Evolutionary conservation across 2,329 filamentous ascomycete species (phyloP), one percentile per base, ranked within the genome.

Genomic region (Alternaria atra): DNA sequence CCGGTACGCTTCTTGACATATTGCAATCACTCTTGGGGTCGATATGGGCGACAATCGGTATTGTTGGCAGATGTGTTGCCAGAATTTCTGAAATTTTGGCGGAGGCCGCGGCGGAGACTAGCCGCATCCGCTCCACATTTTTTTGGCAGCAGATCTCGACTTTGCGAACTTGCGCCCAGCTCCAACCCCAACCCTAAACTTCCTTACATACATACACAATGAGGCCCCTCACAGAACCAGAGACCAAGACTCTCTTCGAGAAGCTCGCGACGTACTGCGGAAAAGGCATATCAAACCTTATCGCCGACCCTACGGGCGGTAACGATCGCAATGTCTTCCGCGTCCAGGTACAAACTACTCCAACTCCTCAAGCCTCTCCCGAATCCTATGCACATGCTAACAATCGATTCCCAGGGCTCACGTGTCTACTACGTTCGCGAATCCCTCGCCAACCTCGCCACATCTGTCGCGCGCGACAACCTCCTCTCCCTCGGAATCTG

Each of bases 221-320:
- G 92, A 88, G 93, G 57, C 87, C 90, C 53, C 87, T 97, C 68
- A 95, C 93, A 58, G 93, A 93, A 79, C 80, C 84, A 75, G 91
- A 93, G 81, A 91, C 90, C 60, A 88, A 89, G 78, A 91, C 91
- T 1, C 88, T 97, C 72, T 96, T 97, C 80, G 87, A 90, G 71
- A 97, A 98, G 84, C 88, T 99, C 40, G 95, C 95, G 60, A 92
- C 93, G 80, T 99, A 98, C 84, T 95, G 92, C 25, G 93, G 94
- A 69, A 88, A 87, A 72, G 94, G 91, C 17, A 86, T 97, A 70
- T 94, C 93, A 80, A 89, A 93, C 80, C 87, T 97, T 69, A 81
- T 84, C 67, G 73, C 74, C 39, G 75, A 74, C 64, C 66, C 70
- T 12, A 63, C 68, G 13, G 65, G 70, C 60, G 68, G 67, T 35